Evolutionary conservation across 78 protist species (phyloP), one percentile per base, ranked within the genome.

Genomic region (Capsaspora owczarzaki): DNA sequence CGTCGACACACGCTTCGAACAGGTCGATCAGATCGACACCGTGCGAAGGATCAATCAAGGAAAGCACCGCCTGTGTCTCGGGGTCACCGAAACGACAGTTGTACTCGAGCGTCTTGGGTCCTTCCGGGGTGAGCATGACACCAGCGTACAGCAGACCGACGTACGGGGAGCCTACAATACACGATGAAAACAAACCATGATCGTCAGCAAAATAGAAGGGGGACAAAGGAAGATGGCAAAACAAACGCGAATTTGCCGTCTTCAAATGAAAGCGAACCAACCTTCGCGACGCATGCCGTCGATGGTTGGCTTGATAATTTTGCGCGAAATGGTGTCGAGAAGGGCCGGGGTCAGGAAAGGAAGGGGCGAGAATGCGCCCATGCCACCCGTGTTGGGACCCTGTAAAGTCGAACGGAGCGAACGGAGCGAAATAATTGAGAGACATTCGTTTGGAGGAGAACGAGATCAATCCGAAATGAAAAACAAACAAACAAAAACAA

Each of bases 61-160:
- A 88, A 74, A 90, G 29, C 31, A 90, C 66, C 33, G 66, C 95
- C 76, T 92, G 89, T 38, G 93, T 89, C 80, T 92, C 96, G 42
- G 96, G 96, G 79, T 93, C 96, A 46, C 96, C 96, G 77, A 93
- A 85, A 33, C 96, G 85, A 61, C 89, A 82, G 87, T 93, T 93
- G 81, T 80, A 93, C 44, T 93, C 96, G 29, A 88, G 81, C 41
- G 82, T 84, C 14, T 31, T 5, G 44, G 82, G 81, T 0, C 79
- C 81, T 6, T 60, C 22, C 20, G 47, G 82, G 14, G 83, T 78
- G 31, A 90, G 37, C 91, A 93, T 88, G 29, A 93, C 61, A 31
- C 96, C 96, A 14, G 88, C 91, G 68, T 85, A 93, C 29, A 93
- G 80, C 1, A 89, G 75, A 31, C 96, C 96, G 68, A 85, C 85